Percentiles rank a stretch among this genome's conserved stretches.
Conservation (phyloP, 257 asterid species). For the Verbena officinalis region DNA sequence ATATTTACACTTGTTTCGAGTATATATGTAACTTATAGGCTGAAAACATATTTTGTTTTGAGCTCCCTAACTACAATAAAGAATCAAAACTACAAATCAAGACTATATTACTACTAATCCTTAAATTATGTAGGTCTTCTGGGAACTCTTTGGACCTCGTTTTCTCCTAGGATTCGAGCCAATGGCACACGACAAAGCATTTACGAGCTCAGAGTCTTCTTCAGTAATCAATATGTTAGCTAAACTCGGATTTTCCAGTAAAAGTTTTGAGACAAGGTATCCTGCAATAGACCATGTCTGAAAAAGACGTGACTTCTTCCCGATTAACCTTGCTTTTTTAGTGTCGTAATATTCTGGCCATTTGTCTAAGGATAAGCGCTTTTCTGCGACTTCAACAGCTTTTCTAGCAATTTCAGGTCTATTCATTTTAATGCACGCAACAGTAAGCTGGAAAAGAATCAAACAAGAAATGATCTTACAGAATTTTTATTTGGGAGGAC, state of each 20-base stretch:
- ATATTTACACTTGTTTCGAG: no score
- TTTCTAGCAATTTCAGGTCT: slow-evolving; percentile 73
- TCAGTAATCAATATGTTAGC: slow-evolving; percentile 57
- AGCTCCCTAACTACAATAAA: slow-evolving; percentile 3
- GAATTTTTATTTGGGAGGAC: no score
- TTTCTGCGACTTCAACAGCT: slow-evolving; percentile 65
- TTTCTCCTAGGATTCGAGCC: slow-evolving; percentile 59
- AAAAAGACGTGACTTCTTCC: slow-evolving; percentile 62
- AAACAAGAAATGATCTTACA: no score
- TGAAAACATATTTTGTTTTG: background rate
- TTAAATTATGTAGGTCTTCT: slow-evolving; percentile 53
- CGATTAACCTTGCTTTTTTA: slow-evolving; percentile 63
- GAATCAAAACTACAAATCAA: background rate
- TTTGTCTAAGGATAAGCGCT: slow-evolving; percentile 58
- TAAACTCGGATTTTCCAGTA: slow-evolving; percentile 54
- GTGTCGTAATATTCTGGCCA: slow-evolving; percentile 86
- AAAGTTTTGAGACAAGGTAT: slow-evolving; percentile 64
- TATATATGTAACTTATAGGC: background rate
- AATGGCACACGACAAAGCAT: slow-evolving; percentile 70
- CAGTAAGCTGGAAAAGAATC: slow-evolving; percentile 55
- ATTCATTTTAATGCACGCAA: slow-evolving; percentile 75
- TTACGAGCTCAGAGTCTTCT: slow-evolving; percentile 67
- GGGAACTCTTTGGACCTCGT: slow-evolving; percentile 60
- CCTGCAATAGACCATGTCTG: slow-evolving; percentile 86
- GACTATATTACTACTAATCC: background rate